Evolutionary conservation across 2,329 filamentous ascomycete genomes (phyloP).

Genomic region (Aaosphaeria pasadenensis): DNA sequence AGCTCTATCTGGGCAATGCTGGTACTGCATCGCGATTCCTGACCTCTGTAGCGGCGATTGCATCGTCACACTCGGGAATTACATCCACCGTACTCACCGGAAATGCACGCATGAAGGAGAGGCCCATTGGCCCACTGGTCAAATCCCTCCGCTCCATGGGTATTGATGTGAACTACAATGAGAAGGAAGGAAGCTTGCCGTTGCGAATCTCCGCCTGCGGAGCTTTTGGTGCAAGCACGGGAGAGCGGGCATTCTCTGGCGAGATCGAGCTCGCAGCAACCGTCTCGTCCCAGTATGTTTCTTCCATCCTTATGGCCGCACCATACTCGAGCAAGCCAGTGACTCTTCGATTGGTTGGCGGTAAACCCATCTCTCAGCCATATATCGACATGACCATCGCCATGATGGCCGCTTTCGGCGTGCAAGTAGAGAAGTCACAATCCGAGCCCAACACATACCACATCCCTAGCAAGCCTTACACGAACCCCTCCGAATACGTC

Average conservation of each 20-base stretch:
- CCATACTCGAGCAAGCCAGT: constrained; percentile 95
- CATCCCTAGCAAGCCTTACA: constrained; percentile 80
- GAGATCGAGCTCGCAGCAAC: constrained; percentile 90
- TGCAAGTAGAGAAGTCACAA: constrained; percentile 71
- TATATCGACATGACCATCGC: constrained; percentile 99
- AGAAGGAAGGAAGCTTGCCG: constrained; percentile 78
- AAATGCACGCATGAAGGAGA: constrained; percentile 92
- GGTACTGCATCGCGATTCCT: constrained; percentile 94
- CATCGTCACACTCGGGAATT: constrained; percentile 59
- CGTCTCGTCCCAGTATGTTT: constrained; percentile 98
- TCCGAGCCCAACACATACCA: constrained; percentile 88
- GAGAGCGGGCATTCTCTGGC: constrained; percentile 58
- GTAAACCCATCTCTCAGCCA: constrained; percentile 91
- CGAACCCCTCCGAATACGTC: constrained; percentile 79
- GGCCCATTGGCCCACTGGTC: constrained; percentile 89
- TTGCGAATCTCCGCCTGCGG: constrained; percentile 69
- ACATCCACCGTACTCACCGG: constrained; percentile 80
- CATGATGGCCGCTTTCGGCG: constrained; percentile 94
- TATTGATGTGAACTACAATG: constrained; percentile 81
- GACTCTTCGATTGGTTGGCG: constrained; percentile 85
- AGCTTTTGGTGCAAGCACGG: constrained; percentile 67
- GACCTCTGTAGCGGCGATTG: constrained; percentile 85
- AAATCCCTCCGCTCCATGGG: constrained; percentile 86
- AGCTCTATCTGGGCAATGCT: constrained; percentile 92
- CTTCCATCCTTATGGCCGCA: constrained; percentile 92